Percentiles rank a stretch among this genome's conserved stretches.
Conservation (phyloP, 1,284 basidiomycete species). For the Cutaneotrichosporon arboriforme region DNA sequence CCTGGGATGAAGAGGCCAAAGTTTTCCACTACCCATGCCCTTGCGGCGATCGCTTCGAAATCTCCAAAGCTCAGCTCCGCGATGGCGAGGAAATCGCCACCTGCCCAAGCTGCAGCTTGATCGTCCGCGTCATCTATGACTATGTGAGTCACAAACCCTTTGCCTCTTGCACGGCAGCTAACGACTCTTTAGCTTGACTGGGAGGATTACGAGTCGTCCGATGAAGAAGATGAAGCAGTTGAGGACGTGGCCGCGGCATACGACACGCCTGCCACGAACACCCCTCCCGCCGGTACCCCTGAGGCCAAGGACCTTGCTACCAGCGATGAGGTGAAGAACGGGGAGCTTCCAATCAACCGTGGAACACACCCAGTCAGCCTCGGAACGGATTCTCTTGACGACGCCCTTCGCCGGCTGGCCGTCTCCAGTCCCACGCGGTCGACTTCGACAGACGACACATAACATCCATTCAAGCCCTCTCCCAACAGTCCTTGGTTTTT, state of each 20-base stretch:
- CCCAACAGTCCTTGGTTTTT: too few species aligned
- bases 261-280: conserved; percentile 11
- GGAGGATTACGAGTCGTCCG: conserved; percentile 47
- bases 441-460: too few species aligned
- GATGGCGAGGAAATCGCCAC: conserved; percentile 94
- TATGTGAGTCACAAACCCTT: conserved; percentile 59
- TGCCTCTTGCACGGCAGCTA: neutral
- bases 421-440: too few species aligned
- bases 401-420: too few species aligned
- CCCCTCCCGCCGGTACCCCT: neutral
- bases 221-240: conserved; percentile 30
- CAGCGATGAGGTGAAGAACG: neutral
- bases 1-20: conserved; percentile 74
- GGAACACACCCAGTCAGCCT: too few species aligned
- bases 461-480: too few species aligned
- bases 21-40: conserved; percentile 96
- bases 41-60: conserved; percentile 97
- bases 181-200: conserved; percentile 42
- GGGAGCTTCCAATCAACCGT: too few species aligned
- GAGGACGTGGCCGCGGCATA: neutral
- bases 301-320: neutral
- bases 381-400: too few species aligned
- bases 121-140: conserved; percentile 91
- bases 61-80: conserved; percentile 76
- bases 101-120: conserved; percentile 91